phyloP scores from a whole-genome alignment of 1,284 basidiomycete genomes.

The Cerioporus squamosus region DNA sequence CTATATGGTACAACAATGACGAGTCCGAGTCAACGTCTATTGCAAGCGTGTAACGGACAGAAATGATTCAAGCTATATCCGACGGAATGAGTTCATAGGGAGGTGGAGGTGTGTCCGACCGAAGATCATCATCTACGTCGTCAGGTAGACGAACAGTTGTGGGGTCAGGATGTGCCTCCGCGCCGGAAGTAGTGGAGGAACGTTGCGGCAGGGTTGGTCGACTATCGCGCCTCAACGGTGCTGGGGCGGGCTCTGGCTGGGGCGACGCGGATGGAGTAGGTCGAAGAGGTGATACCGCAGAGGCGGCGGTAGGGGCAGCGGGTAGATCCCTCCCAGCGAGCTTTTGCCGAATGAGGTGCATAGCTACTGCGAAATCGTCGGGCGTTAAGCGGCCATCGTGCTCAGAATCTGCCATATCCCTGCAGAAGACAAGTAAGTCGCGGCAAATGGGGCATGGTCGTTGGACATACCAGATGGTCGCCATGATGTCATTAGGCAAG shows the following conservation, averaged over 20 bases:
- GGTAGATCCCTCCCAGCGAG: constrained; percentile 85
- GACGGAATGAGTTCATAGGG: constrained; percentile 26
- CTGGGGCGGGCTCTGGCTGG: too few species aligned
- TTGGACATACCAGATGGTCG: constrained; percentile 82
- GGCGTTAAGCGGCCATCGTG: constrained; percentile 86
- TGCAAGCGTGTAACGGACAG: background rate
- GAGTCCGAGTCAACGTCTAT: too few species aligned
- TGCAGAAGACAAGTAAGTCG: constrained; percentile 36
- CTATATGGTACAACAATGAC: too few species aligned
- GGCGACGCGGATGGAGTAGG: background rate
- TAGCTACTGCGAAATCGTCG: constrained; percentile 96
- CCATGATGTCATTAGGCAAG: constrained; percentile 83
- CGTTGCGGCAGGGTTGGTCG: background rate
- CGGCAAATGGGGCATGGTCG: background rate
- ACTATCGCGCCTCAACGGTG: too few species aligned
- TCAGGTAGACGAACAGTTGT: constrained; percentile 13
- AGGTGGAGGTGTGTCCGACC: constrained; percentile 29
- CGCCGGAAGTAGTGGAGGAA: background rate
- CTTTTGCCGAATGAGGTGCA: constrained; percentile 91
- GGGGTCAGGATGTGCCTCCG: background rate
- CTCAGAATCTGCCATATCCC: constrained; percentile 93
- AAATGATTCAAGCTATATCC: background rate
- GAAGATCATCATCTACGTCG: constrained; percentile 10
- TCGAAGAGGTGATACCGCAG: background rate
- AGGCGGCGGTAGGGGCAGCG: background rate